Percentiles rank a stretch among this genome's conserved stretches.
Evolutionary conservation across 1,284 basidiomycete genomes (phyloP).

Genomic region (Microbotryomycetes sp.): DNA sequence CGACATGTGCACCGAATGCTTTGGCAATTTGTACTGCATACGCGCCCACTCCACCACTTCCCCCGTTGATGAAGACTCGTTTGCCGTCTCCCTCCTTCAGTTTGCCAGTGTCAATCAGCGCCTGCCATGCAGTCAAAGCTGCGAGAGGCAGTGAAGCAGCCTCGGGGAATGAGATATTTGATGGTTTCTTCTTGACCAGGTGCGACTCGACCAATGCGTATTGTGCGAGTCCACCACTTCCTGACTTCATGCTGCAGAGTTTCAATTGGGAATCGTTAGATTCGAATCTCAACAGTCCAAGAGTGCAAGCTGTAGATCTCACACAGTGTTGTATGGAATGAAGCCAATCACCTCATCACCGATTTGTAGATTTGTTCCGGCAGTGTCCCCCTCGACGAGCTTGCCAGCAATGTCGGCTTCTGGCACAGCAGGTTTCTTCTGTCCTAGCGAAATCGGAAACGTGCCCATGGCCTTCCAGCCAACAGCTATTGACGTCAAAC

Average conservation of each 20-base stretch:
- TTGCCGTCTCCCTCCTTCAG: conserved; percentile 23
- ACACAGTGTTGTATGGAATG: conserved; percentile 7
- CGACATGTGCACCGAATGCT: conserved; percentile 53
- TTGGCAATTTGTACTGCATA: conserved; percentile 60
- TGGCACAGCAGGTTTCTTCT: conserved; percentile 12
- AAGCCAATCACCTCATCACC: conserved; percentile 59
- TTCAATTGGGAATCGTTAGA: too few relatives aligned
- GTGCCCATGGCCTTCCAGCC: conserved; percentile 16
- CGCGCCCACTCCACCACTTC: conserved; percentile 57
- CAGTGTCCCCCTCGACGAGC: conserved; percentile 52
- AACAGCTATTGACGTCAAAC: background rate
- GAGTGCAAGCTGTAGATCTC: too few relatives aligned
- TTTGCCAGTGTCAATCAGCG: conserved; percentile 50
- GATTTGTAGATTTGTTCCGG: conserved; percentile 47
- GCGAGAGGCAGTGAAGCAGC: conserved; percentile 56
- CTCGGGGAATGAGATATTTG: conserved; percentile 50
- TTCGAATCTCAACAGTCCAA: too few relatives aligned
- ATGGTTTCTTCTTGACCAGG: conserved; percentile 44
- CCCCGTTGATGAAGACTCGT: conserved; percentile 58
- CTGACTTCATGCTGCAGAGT: conserved; percentile 11
- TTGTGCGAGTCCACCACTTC: conserved; percentile 25
- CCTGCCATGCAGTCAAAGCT: conserved; percentile 54
- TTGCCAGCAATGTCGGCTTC: conserved; percentile 55
- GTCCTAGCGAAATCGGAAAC: background rate
- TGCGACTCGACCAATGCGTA: conserved; percentile 13